Percentiles rank a stretch among this genome's conserved stretches.
Evolutionary conservation across 192 early-diverging fungal genomes (phyloP).

Genomic region (Kappamyces sp.): DNA sequence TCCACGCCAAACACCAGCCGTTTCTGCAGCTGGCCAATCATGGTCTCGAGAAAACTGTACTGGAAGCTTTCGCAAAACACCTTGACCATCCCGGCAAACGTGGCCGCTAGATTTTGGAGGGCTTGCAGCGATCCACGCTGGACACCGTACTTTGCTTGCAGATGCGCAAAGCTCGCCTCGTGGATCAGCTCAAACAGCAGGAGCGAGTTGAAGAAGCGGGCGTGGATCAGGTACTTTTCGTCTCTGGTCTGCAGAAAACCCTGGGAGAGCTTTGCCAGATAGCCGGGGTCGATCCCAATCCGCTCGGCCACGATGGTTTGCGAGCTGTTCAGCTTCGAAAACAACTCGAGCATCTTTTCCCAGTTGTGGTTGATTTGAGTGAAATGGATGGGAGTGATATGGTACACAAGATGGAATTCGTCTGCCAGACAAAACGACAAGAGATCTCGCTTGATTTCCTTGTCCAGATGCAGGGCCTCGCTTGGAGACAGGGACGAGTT

Average conservation of each 20-base stretch:
- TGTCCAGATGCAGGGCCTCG: slow-evolving; percentile 29
- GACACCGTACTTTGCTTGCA: slow-evolving; percentile 29
- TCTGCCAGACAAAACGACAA: slow-evolving; percentile 32
- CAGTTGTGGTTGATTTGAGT: too few species aligned
- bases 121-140: slow-evolving; percentile 26
- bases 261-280: slow-evolving; percentile 16
- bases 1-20: slow-evolving; percentile 32
- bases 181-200: slow-evolving; percentile 36
- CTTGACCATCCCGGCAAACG: slow-evolving; percentile 44
- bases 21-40: slow-evolving; percentile 30
- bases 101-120: slow-evolving; percentile 26
- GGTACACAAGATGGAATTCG: slow-evolving; percentile 32
- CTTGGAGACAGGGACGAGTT: slow-evolving; percentile 31
- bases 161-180: slow-evolving; percentile 23
- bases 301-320: slow-evolving; percentile 17
- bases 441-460: slow-evolving; percentile 21
- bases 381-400: slow-evolving; percentile 20
- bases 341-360: too few species aligned
- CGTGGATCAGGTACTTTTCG: slow-evolving; percentile 10
- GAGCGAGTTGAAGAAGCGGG: slow-evolving; percentile 28
- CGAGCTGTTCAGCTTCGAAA: too few species aligned
- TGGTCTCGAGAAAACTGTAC: slow-evolving; percentile 20
- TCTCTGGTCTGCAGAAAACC: slow-evolving; percentile 3
- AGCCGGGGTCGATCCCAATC: slow-evolving; percentile 16
- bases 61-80: slow-evolving; percentile 38